Evolutionary conservation across 805 yeast genomes (phyloP).

Genomic region (Lachancea thermotolerans): DNA sequence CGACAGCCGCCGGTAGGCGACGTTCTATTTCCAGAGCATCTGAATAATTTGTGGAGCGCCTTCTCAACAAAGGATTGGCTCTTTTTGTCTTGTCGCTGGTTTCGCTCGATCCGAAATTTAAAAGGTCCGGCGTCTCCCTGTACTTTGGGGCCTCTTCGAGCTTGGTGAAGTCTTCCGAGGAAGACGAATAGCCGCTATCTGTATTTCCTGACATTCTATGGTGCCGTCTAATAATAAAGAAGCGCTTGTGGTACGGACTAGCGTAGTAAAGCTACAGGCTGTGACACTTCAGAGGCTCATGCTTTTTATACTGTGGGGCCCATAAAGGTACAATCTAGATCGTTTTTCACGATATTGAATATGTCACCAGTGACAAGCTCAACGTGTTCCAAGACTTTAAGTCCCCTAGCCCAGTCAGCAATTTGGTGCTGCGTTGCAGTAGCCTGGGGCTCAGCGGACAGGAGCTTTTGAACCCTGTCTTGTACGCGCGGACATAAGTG

Average conservation of each 20-base stretch:
- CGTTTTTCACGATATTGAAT: constrained; percentile 1
- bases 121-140: constrained; percentile 13
- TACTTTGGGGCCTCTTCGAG: constrained; percentile 22
- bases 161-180: constrained; percentile 17
- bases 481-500: constrained; percentile 1
- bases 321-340: neutral
- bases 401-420: constrained; percentile 3
- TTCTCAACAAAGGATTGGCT: constrained; percentile 5
- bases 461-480: constrained; percentile 4
- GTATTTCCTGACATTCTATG: neutral
- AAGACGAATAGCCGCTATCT: neutral
- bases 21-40: constrained; percentile 13
- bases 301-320: neutral
- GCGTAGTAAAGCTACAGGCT: neutral
- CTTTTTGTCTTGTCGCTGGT: neutral
- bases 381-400: neutral
- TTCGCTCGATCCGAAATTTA: neutral
- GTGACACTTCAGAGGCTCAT: neutral
- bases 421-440: constrained; percentile 8
- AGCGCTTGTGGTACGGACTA: neutral
- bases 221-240: neutral
- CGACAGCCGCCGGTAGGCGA: neutral
- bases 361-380: neutral
- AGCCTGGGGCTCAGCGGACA: neutral
- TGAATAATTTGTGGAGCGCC: constrained; percentile 16